Percentiles rank a stretch among this genome's conserved stretches.
Conservation (phyloP, 805 yeast genomes). For the Wickerhamiella brachini region DNA sequence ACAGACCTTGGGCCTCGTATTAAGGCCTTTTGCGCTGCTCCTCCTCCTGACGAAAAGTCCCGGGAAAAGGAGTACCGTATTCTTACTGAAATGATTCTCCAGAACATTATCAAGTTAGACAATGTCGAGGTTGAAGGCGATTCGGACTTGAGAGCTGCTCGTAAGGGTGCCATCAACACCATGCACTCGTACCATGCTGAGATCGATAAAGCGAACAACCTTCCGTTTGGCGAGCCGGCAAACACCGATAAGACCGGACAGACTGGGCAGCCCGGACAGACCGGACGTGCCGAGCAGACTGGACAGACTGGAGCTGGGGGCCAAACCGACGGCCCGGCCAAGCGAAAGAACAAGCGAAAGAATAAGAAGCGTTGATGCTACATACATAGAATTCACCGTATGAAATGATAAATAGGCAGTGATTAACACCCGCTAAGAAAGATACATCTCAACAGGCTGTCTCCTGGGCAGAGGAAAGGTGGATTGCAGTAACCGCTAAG, state of each 20-base stretch:
- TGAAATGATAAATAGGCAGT: not conserved
- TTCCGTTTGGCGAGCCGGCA: not conserved
- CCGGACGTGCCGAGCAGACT: too few relatives aligned
- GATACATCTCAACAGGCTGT: too few relatives aligned
- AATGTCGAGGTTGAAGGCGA: conserved; percentile 23
- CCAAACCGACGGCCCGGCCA: not conserved
- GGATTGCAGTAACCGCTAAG: too few relatives aligned
- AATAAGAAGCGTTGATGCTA: conserved; percentile 2
- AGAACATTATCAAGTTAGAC: conserved; percentile 24
- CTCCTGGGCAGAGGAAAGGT: too few relatives aligned
- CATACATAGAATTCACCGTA: not conserved
- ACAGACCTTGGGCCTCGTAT: conserved; percentile 19
- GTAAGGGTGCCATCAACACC: conserved; percentile 24
- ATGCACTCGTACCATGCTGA: conserved; percentile 21
- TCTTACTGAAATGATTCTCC: conserved; percentile 24
- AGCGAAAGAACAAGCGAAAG: conserved; percentile 2
- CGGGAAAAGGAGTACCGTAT: conserved; percentile 22
- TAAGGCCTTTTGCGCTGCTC: conserved; percentile 11
- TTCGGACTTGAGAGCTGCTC: conserved; percentile 20
- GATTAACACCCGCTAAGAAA: too few relatives aligned
- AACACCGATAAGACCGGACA: not conserved
- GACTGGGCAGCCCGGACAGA: not conserved
- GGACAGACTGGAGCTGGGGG: too few relatives aligned
- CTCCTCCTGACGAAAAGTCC: conserved; percentile 14
- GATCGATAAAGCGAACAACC: conserved; percentile 18